A percentile compares a stretch with the other conserved stretches of the same genome.
Conservation (phyloP, 1,284 basidiomycete genomes). For the Rhodotorula mucilaginosa region DNA sequence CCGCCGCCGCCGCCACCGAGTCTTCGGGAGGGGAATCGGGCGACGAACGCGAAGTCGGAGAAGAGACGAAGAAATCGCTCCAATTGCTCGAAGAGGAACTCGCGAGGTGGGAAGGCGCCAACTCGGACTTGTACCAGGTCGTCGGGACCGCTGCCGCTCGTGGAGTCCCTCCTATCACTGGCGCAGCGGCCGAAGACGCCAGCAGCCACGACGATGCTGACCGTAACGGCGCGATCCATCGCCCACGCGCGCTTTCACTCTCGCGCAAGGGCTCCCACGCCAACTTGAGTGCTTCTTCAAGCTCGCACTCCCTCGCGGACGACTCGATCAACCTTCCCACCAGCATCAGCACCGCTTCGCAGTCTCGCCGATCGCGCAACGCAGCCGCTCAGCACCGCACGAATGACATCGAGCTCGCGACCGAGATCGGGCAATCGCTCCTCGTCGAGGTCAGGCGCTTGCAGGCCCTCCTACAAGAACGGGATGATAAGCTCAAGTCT, state of each 20-base stretch:
- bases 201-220: background rate
- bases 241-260: constrained; percentile 11
- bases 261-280: constrained; percentile 22
- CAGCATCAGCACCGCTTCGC: constrained; percentile 29
- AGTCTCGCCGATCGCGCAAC: constrained; percentile 52
- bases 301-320: constrained; percentile 18
- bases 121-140: constrained; percentile 69
- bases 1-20: constrained; percentile 10
- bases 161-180: constrained; percentile 43
- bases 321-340: constrained; percentile 24
- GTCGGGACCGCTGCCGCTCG: constrained; percentile 55
- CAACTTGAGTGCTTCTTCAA: constrained; percentile 15
- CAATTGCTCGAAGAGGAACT: constrained; percentile 74
- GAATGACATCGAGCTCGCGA: constrained; percentile 74
- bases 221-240: constrained; percentile 1
- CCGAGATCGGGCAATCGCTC: constrained; percentile 88
- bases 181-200: background rate
- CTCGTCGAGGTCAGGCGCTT: constrained; percentile 82
- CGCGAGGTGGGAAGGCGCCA: constrained; percentile 76
- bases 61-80: constrained; percentile 66
- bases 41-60: constrained; percentile 51
- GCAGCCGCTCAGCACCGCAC: constrained; percentile 48
- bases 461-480: constrained; percentile 78
- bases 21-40: constrained; percentile 50
- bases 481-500: constrained; percentile 81